A percentile compares a stretch with the other conserved stretches of the same genome.
phyloP scores from a whole-genome alignment of 23 red algal genomes.

The Chondrus crispus region DNA sequence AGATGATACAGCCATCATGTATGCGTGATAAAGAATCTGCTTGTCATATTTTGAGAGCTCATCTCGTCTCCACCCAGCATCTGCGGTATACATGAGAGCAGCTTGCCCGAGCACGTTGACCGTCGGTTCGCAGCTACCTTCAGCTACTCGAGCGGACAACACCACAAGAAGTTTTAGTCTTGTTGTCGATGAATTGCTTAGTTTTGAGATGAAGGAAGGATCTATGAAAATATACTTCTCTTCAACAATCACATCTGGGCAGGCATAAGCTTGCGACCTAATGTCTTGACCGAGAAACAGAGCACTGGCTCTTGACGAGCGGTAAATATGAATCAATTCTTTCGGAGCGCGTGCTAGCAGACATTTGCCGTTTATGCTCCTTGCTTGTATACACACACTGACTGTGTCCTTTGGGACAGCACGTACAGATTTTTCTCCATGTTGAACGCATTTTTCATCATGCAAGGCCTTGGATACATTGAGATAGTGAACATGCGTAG shows the following conservation, averaged over 20 bases:
- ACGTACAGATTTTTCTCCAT: neutral
- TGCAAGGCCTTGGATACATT: neutral
- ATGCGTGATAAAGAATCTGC: neutral
- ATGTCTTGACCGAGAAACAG: too few relatives aligned
- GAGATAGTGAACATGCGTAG: neutral
- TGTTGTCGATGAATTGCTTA: neutral
- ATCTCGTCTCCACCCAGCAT: neutral
- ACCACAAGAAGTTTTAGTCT: neutral
- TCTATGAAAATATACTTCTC: neutral
- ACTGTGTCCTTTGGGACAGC: neutral
- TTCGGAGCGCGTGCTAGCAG: too few relatives aligned
- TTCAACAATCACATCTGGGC: neutral
- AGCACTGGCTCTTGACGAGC: too few relatives aligned
- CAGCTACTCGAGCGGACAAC: neutral
- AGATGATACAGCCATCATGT: neutral
- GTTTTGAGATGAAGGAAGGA: neutral
- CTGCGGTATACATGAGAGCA: neutral
- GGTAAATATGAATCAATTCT: too few relatives aligned
- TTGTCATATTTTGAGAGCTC: neutral
- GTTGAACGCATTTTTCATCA: neutral
- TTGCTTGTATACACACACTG: too few relatives aligned
- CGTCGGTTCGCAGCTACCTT: neutral
- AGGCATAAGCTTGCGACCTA: neutral
- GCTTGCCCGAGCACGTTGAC: neutral
- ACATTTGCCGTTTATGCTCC: too few relatives aligned